Base-by-base conservation (phyloP, 148 eudicot species). In the Simmondsia chinensis region DNA sequence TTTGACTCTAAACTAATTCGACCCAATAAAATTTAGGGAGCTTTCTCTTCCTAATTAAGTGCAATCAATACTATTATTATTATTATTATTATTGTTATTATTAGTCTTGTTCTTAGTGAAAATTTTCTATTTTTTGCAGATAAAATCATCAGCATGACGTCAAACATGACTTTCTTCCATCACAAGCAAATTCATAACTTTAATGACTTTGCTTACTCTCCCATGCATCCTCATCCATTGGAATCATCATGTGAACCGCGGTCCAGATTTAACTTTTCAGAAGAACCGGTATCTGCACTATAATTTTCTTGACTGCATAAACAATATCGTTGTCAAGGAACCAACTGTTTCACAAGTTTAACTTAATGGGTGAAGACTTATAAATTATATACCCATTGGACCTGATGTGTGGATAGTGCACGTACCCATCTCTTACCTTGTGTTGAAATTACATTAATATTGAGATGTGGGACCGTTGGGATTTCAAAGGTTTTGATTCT, bases 201-300 rank as follows among this genome's bases (percentile, higher is more conserved):
- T 75, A 64, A 42, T 75, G 80, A 22, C 68, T 56, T 55, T 81
- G 95, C 59, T 89, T 89, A 62, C 71, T 72, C 59, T 77, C 91
- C 53, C 64, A 37, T 18, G 68, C 66, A 62, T 82, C 84, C 50
- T 82, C 87, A 44, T 79, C 87, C 83, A 78, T 67, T n/a, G 45
- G 83, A 82, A 66, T 78, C 96, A 61, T 82, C 96, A 56, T 80
- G 78, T 60, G 86, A 81, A 63, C 81, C 74, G 51, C 79, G 66
- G 64, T 86, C 95, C 64, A 86, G 64, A 54, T 69, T 81, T 63
- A 86, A 52, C 45, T 81, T 81, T 56, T 86, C 91, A 21, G 79
- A 54, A 41, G 74, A 80, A 54, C 64, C 82, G 44, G 58, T 56
- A 72, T 83, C 86, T 44, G 66, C 77, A 69, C 59, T 65, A 68